Evolutionary conservation across 225 moss, liverwort and hornwort species (phyloP).

Genomic region (Marchantia paleacea): DNA sequence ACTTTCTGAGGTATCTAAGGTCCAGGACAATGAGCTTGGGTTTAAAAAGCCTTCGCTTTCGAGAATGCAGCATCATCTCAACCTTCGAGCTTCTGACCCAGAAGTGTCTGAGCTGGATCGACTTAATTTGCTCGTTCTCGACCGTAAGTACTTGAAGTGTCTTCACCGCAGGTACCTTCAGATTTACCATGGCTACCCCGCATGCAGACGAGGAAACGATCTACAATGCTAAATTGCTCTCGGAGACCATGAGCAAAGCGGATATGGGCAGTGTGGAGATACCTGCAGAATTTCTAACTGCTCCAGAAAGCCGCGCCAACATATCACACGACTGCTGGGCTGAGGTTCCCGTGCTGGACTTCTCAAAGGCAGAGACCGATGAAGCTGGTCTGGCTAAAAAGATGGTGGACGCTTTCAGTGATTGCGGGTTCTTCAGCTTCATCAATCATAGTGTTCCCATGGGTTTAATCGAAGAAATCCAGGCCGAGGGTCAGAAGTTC

Average conservation of each 20-base stretch:
- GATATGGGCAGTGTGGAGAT: not conserved
- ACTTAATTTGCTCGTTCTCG: no score
- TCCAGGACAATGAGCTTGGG: no score
- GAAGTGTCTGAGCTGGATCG: no score
- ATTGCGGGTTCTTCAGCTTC: slow-evolving; percentile 69
- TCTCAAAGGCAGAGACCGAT: slow-evolving; percentile 13
- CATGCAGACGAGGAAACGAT: not conserved
- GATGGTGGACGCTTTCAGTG: slow-evolving; percentile 42
- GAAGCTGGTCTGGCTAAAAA: slow-evolving; percentile 28
- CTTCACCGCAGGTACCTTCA: no score
- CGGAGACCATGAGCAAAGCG: not conserved
- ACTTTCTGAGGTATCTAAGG: no score
- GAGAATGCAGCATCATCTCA: no score
- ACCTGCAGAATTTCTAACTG: not conserved
- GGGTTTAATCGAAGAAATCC: slow-evolving; percentile 30
- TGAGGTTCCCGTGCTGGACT: slow-evolving; percentile 15
- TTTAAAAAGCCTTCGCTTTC: no score
- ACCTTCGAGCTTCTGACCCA: no score
- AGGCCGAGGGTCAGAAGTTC: slow-evolving; percentile 43
- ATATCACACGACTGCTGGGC: no score
- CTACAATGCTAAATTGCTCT: not conserved
- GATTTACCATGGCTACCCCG: no score
- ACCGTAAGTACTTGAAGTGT: no score
- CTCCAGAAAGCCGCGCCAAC: no score
- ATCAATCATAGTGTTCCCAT: slow-evolving; percentile 55